Evolutionary conservation across 352 stramenopile genomes (phyloP), one percentile per base, ranked within the genome.

Genomic region (Globisporangium megalacanthum): DNA sequence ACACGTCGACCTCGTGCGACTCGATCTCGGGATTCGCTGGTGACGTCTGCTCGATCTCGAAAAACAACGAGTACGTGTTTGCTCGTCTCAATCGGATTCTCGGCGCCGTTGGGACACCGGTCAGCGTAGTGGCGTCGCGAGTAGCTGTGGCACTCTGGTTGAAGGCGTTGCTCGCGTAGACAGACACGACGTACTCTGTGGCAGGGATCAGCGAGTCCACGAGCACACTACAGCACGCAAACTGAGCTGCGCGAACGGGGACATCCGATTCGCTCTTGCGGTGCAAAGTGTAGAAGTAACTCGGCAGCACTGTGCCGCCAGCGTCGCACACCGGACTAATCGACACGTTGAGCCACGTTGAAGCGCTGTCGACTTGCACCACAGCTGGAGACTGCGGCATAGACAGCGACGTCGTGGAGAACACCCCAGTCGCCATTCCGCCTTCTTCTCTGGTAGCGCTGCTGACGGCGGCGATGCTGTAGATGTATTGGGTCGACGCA

Each of bases 381-480:
- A 88, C 11, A 3, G 19, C 35, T 4, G 76, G 72, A 9, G 61
- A 37, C 1, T 67, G 46, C 4, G 79, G 73, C 6, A 49, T 19
- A 0, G 75, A 76, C 2, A 86, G 25, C 0, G 49, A 7, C 7
- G 56, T 58, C 0, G 75, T 85, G 0, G 36, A 42, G 2, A 87
- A 33, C 3, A 61, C 46, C 4, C 61, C 41, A 33, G 70, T 70
- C 4, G 59, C 42, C 57, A 88, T 68, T 1, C 42, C 31, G 3
- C 79, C 75, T 67, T 85, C 69, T 15, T 56, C 4, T 1, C 59
- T 17, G 6, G 3, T 35, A 2, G 35, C 4, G 53, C 55, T 61
- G 49, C 73, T 79, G 6, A 89, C 49, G 20, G 77, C 75, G 19
- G 59, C 48, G 25, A 88, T 57, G 17, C 74, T 64, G 56, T 88